A percentile compares a stretch with the other conserved stretches of the same genome.
Evolutionary conservation across 805 yeast genomes (phyloP).

Genomic region (Cyberlindnera nakhonratchasimensis): DNA sequence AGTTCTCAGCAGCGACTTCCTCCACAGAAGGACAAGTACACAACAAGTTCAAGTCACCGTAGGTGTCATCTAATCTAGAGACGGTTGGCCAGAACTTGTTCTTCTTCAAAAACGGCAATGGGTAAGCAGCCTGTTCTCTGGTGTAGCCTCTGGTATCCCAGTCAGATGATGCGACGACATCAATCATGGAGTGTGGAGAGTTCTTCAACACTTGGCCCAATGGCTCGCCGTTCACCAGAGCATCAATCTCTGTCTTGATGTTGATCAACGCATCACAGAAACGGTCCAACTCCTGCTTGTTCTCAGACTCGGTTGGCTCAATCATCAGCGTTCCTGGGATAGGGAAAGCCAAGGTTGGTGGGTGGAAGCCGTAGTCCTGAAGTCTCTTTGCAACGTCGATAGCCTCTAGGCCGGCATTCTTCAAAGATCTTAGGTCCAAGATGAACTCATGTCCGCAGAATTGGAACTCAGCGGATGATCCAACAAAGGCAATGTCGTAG

Average conservation of each 20-base stretch:
- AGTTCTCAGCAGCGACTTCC: conserved; percentile 46
- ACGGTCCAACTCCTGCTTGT: conserved; percentile 81
- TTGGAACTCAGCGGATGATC: conserved; percentile 47
- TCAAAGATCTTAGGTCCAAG: conserved; percentile 83
- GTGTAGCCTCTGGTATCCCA: conserved; percentile 89
- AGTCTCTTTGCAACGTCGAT: conserved; percentile 95
- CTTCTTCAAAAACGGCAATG: conserved; percentile 66
- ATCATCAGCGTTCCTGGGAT: conserved; percentile 97
- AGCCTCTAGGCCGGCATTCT: conserved; percentile 80
- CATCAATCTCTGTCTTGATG: conserved; percentile 78
- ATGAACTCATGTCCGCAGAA: conserved; percentile 97
- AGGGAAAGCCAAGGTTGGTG: conserved; percentile 98
- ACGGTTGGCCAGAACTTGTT: conserved; percentile 96
- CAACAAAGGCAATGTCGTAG: conserved; percentile 74
- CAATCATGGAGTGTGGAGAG: conserved; percentile 89
- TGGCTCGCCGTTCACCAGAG: conserved; percentile 60
- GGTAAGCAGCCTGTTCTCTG: conserved; percentile 91
- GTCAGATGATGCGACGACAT: conserved; percentile 61
- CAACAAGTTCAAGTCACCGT: conserved; percentile 86
- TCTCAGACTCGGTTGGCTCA: conserved; percentile 97
- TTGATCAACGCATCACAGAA: conserved; percentile 84
- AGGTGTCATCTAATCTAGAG: conserved; percentile 88
- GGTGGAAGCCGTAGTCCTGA: conserved; percentile 98
- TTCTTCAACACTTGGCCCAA: conserved; percentile 73
- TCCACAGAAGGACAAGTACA: conserved; percentile 93